Evolutionary conservation across 2,329 filamentous ascomycete genomes (phyloP).

Genomic region (Exophiala sideris): DNA sequence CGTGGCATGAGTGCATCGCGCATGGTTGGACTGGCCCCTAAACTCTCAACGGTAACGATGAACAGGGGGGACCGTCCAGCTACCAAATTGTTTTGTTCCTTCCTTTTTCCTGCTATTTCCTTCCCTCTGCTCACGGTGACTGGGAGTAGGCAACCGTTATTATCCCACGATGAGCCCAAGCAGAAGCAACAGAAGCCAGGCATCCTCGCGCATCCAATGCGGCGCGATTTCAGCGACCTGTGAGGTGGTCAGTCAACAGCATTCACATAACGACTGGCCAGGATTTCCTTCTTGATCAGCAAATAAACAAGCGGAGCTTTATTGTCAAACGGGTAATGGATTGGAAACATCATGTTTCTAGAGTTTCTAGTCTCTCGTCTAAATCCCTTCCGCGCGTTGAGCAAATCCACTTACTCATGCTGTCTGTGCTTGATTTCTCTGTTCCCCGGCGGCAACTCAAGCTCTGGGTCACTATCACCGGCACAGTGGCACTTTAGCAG

Average conservation of each 20-base stretch:
- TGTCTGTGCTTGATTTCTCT: background rate
- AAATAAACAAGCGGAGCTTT: too few relatives aligned
- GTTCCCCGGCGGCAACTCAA: background rate
- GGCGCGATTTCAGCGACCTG: too few relatives aligned
- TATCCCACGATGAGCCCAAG: too few relatives aligned
- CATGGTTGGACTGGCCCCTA: conserved; percentile 1
- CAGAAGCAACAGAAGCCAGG: too few relatives aligned
- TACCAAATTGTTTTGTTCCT: background rate
- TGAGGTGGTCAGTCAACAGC: too few relatives aligned
- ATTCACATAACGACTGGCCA: too few relatives aligned
- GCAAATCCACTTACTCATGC: background rate
- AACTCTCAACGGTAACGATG: conserved; percentile 1
- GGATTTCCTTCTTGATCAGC: background rate
- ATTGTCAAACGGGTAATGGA: background rate
- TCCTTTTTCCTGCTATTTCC: background rate
- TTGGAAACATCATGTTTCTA: conserved; percentile 5
- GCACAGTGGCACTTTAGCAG: background rate
- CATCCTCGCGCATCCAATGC: too few relatives aligned
- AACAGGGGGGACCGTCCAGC: background rate
- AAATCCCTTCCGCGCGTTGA: conserved; percentile 1
- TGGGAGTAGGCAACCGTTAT: too few relatives aligned
- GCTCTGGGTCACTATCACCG: background rate
- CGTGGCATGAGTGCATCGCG: background rate
- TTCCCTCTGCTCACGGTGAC: background rate
- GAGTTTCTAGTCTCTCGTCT: conserved; percentile 10